phyloP scores from a whole-genome alignment of 2,329 filamentous ascomycete species.

The Trichoderma atrobrunneum region DNA sequence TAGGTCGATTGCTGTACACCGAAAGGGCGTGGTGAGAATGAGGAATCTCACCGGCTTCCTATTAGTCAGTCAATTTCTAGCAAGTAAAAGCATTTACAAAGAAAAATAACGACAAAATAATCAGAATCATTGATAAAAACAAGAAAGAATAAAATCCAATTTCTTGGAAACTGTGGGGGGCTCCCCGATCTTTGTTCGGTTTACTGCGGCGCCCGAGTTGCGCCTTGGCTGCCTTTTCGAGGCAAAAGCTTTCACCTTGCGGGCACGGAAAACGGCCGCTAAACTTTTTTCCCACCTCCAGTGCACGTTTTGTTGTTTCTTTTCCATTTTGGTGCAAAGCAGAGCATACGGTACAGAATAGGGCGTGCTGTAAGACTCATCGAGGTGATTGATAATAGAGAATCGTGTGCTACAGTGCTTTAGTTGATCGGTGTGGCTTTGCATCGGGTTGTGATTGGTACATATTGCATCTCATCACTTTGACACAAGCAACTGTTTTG shows the following conservation, averaged over 20 bases:
- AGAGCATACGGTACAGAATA: background rate
- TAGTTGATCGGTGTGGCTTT: background rate
- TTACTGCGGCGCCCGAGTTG: slow-evolving; percentile 12
- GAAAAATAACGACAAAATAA: background rate
- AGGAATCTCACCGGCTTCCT: background rate
- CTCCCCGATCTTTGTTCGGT: background rate
- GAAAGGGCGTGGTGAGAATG: background rate
- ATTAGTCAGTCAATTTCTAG: background rate
- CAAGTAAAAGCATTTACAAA: background rate
- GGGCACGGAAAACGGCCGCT: background rate
- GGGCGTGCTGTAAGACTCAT: background rate
- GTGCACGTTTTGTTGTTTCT: background rate
- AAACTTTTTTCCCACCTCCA: background rate
- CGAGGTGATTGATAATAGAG: background rate
- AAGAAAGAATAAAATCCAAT: background rate
- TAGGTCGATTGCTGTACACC: background rate
- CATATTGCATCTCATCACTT: no score
- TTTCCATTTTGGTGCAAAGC: background rate
- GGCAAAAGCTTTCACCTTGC: slow-evolving; percentile 17
- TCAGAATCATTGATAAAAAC: background rate
- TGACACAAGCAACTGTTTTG: background rate
- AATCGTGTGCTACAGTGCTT: background rate
- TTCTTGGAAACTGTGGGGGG: background rate
- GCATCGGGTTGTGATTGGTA: background rate
- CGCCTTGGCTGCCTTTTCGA: slow-evolving; percentile 23